Evolutionary conservation across 169 alveolate species (phyloP).

Genomic region (Plasmodium vinckei): DNA sequence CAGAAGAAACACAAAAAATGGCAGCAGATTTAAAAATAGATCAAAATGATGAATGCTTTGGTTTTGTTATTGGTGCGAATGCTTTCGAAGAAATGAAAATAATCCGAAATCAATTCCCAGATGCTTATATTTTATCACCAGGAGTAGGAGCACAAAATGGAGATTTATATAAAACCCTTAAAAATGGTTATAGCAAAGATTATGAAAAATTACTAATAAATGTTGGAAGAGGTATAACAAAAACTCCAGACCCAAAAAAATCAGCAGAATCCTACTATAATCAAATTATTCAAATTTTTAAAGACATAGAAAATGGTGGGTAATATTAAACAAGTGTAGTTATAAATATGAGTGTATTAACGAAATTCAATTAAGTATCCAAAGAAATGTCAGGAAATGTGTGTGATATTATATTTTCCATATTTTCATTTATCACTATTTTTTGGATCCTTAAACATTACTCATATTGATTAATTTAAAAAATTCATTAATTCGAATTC

Average conservation of each 20-base stretch:
- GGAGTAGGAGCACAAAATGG: slow-evolving; percentile 88
- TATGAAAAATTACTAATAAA: slow-evolving; percentile 46
- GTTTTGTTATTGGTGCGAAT: slow-evolving; percentile 81
- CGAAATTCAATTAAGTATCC: too few species aligned
- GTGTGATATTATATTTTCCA: too few species aligned
- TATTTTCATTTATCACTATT: too few species aligned
- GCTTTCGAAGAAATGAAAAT: slow-evolving; percentile 80
- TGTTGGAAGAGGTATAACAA: slow-evolving; percentile 73
- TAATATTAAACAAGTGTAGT: not conserved
- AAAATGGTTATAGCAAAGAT: slow-evolving; percentile 71
- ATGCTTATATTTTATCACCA: slow-evolving; percentile 80
- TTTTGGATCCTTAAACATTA: too few species aligned
- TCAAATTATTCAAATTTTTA: slow-evolving; percentile 46
- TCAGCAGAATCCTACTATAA: slow-evolving; percentile 30
- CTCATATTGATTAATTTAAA: too few species aligned
- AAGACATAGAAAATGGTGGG: not conserved
- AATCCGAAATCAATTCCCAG: slow-evolving; percentile 78
- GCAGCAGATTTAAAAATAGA: slow-evolving; percentile 36
- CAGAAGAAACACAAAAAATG: slow-evolving; percentile 77
- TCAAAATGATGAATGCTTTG: slow-evolving; percentile 61
- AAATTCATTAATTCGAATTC: too few species aligned
- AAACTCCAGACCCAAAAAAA: slow-evolving; percentile 32
- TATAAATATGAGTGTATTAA: too few species aligned
- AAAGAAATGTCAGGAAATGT: too few species aligned
- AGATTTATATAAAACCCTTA: slow-evolving; percentile 77